phyloP scores from a whole-genome alignment of 2,329 filamentous ascomycete genomes.

The Cercospora beticola region DNA sequence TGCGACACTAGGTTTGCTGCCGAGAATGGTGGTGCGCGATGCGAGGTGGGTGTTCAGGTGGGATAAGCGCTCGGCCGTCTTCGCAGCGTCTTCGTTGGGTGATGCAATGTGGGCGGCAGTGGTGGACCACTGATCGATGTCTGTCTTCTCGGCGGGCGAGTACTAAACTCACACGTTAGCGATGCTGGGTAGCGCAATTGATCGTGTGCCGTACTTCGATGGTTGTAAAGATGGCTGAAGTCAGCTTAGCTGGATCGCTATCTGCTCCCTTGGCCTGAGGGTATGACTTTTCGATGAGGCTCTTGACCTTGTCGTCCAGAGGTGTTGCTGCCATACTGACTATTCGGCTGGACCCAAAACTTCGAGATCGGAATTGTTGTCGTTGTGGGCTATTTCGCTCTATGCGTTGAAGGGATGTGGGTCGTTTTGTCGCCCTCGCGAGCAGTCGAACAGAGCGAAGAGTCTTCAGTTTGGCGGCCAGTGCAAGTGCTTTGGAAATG shows the following conservation, averaged over 20 bases:
- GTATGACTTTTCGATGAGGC: constrained; percentile 37
- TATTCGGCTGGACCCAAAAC: constrained; percentile 6
- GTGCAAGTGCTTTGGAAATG: background rate
- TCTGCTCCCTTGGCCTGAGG: constrained; percentile 35
- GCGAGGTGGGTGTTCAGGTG: constrained; percentile 84
- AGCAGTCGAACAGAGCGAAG: constrained; percentile 25
- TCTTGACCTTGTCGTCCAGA: constrained; percentile 37
- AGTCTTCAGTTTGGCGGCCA: constrained; percentile 31
- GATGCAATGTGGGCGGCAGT: constrained; percentile 69
- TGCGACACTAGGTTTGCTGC: constrained; percentile 82
- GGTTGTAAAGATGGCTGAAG: constrained; percentile 36
- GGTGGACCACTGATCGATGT: constrained; percentile 86
- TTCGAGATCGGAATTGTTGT: background rate
- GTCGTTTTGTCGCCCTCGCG: constrained; percentile 22
- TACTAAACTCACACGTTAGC: constrained; percentile 52
- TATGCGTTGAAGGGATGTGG: background rate
- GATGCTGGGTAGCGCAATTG: background rate
- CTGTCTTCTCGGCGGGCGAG: constrained; percentile 74
- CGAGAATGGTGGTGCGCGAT: constrained; percentile 83
- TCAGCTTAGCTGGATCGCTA: constrained; percentile 38
- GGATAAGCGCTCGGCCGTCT: constrained; percentile 65
- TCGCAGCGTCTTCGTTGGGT: constrained; percentile 57
- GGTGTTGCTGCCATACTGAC: constrained; percentile 34
- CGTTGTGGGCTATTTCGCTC: background rate
- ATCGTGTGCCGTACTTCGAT: constrained; percentile 32